Conservation (phyloP, 192 early-diverging fungal species). For the Coemansia sp. region DNA sequence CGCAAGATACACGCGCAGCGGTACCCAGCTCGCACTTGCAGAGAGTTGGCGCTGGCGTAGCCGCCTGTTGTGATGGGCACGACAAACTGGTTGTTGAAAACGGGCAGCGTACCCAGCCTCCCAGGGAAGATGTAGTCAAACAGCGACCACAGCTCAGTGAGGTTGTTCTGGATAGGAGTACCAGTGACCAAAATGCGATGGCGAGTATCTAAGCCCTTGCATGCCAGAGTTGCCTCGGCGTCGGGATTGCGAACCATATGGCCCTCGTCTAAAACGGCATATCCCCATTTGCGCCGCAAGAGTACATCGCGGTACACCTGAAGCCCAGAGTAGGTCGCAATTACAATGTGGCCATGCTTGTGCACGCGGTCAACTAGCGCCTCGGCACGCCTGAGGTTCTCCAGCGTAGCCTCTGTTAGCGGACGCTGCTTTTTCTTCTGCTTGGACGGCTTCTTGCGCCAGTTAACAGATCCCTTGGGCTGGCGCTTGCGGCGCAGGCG, state of each 20-base stretch:
- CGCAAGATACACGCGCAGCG: constrained; percentile 88
- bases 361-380: constrained; percentile 32
- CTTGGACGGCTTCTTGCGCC: constrained; percentile 29
- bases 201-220: constrained; percentile 69
- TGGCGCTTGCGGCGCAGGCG: constrained; percentile 46
- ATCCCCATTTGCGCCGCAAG: constrained; percentile 76
- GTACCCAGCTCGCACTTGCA: constrained; percentile 92
- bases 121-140: constrained; percentile 81
- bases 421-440: constrained; percentile 3
- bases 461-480: constrained; percentile 36
- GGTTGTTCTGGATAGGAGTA: constrained; percentile 79
- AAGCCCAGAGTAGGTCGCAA: constrained; percentile 85
- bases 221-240: constrained; percentile 71
- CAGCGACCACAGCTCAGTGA: constrained; percentile 77
- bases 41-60: constrained; percentile 83
- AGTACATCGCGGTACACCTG: constrained; percentile 68
- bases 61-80: constrained; percentile 91
- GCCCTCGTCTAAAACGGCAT: constrained; percentile 90
- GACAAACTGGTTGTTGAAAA: constrained; percentile 74
- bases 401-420: constrained; percentile 10
- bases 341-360: constrained; percentile 68
- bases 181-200: constrained; percentile 76
- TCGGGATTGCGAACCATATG: constrained; percentile 97
- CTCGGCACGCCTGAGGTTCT: constrained; percentile 23
- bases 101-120: constrained; percentile 58